phyloP scores from a whole-genome alignment of 2,329 filamentous ascomycete species.

The Colletotrichum gloeosporioides region DNA sequence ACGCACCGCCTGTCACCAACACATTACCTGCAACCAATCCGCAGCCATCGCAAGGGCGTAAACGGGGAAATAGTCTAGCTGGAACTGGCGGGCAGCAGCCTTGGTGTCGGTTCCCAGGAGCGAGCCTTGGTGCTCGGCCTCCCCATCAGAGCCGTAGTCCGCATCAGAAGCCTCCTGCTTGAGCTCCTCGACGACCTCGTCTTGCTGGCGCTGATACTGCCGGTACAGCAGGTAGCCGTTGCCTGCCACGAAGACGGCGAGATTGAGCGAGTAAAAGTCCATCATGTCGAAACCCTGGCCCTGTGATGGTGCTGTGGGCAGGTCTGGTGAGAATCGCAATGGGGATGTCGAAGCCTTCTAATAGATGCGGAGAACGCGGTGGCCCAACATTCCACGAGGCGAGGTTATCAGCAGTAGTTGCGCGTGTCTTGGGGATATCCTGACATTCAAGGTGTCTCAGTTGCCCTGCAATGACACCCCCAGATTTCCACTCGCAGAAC shows the following conservation, averaged over 20 bases:
- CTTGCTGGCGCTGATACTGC: constrained; percentile 22
- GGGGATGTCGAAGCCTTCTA: background rate
- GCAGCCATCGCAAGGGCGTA: constrained; percentile 36
- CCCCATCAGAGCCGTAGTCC: constrained; percentile 3
- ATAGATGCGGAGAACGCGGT: background rate
- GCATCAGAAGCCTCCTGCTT: constrained; percentile 15
- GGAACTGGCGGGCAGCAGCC: constrained; percentile 23
- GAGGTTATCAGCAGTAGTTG: constrained; percentile 4
- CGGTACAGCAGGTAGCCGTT: constrained; percentile 29
- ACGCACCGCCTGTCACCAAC: background rate
- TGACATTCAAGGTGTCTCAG: constrained; percentile 8
- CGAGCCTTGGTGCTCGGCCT: constrained; percentile 11
- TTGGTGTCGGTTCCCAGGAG: constrained; percentile 1
- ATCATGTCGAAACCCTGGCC: constrained; percentile 3
- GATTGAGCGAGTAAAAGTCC: constrained; percentile 29
- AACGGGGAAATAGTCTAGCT: constrained; percentile 28
- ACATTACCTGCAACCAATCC: constrained; percentile 37
- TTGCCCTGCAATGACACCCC: background rate
- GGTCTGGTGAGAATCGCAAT: background rate
- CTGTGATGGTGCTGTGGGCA: background rate
- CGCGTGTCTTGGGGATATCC: background rate
- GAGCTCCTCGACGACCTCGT: background rate
- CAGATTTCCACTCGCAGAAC: background rate
- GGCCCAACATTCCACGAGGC: background rate
- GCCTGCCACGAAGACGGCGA: constrained; percentile 25